Evolutionary conservation across 352 stramenopile genomes (phyloP).

Genomic region (Globisporangium rhizosaccharum): DNA sequence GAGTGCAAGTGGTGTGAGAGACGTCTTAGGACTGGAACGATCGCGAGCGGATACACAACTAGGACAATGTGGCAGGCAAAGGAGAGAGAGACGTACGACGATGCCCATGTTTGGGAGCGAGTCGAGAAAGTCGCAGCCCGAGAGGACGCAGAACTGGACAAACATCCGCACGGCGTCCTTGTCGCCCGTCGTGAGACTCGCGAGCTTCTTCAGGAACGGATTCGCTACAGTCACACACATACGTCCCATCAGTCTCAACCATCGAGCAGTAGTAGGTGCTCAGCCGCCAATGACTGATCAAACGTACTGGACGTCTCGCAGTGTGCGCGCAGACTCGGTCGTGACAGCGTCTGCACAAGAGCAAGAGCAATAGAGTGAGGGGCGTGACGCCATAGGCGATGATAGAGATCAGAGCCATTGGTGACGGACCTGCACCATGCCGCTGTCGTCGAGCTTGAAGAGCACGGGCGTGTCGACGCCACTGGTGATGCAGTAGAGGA

Average conservation of each 20-base stretch:
- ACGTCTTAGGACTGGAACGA: background rate
- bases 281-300: too few relatives aligned
- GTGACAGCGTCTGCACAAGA: constrained; percentile 38
- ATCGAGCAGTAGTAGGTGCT: background rate
- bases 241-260: background rate
- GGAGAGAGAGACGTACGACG: constrained; percentile 33
- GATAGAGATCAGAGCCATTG: background rate
- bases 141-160: constrained; percentile 69
- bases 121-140: constrained; percentile 73
- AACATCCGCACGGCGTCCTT: constrained; percentile 69
- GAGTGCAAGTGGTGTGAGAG: background rate
- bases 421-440: constrained; percentile 37
- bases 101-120: constrained; percentile 73
- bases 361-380: background rate
- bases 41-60: background rate
- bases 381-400: background rate
- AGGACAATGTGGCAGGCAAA: background rate
- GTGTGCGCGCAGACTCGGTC: constrained; percentile 44
- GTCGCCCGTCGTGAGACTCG: constrained; percentile 38
- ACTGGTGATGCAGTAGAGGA: constrained; percentile 65
- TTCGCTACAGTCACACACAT: constrained; percentile 18
- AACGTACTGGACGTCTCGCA: constrained; percentile 29
- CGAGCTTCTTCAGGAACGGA: constrained; percentile 57
- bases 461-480: constrained; percentile 48
- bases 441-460: constrained; percentile 67